These are phyloP conservation scores for Arxiozyma slooffiae DNA, from an alignment of 1,139 yeast genomes.

Conservation along the genomic window DNA sequence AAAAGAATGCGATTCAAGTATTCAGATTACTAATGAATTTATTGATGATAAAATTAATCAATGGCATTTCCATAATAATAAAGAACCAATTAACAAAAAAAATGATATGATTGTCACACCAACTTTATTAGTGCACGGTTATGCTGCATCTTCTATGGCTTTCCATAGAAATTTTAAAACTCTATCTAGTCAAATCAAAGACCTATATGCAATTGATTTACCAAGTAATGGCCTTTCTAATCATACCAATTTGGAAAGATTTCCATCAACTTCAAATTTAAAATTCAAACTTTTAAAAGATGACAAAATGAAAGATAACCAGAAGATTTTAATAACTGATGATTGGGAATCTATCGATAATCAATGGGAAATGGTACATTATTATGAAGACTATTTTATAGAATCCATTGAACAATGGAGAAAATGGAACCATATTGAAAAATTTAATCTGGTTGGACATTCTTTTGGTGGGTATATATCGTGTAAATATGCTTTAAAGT, in stretches of 20 bases:
- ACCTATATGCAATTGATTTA: conserved; percentile 69
- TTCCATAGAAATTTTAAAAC: conserved; percentile 66
- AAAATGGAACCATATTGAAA: conserved; percentile 40
- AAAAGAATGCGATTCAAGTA: not conserved
- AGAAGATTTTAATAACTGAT: not conserved
- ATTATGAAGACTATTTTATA: conserved; percentile 65
- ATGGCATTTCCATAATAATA: conserved; percentile 21
- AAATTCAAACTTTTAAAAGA: conserved; percentile 1
- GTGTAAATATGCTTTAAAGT: conserved; percentile 63
- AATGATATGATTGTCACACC: conserved; percentile 22
- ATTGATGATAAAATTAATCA: conserved; percentile 19
- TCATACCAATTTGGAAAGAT: conserved; percentile 13
- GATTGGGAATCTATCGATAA: not conserved
- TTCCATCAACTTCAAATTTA: not conserved
- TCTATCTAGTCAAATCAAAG: conserved; percentile 37
- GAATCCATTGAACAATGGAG: conserved; percentile 88
- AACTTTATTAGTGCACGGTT: conserved; percentile 73
- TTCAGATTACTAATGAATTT: conserved; percentile 8
- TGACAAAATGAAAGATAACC: not conserved
- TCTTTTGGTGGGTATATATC: conserved; percentile 89
- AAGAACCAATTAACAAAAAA: conserved; percentile 3
- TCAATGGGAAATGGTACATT: conserved; percentile 1
- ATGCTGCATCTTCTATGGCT: conserved; percentile 82
- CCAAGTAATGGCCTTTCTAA: conserved; percentile 60
- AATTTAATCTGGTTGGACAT: conserved; percentile 74